These are phyloP conservation scores for Malus hybrid DNA, from an alignment of 331 rosid genomes.

Conservation along the genomic window DNA sequence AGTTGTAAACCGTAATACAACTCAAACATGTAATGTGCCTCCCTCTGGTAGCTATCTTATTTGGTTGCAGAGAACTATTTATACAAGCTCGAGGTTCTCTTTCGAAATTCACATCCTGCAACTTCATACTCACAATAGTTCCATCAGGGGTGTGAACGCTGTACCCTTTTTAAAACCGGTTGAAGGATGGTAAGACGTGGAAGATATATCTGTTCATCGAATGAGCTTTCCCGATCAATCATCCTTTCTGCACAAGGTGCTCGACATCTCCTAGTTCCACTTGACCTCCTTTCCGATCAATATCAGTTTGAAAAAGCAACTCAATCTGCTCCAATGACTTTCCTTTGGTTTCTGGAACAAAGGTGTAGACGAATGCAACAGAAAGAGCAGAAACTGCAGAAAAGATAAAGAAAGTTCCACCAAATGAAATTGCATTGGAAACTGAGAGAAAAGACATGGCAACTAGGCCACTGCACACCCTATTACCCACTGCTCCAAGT, in stretches of 20 bases:
- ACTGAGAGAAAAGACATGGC: constrained; percentile 81
- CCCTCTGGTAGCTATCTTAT: constrained; percentile 13
- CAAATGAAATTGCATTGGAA: constrained; percentile 42
- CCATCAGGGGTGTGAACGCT: neutral
- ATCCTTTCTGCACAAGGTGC: constrained; percentile 50
- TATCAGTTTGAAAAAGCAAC: constrained; percentile 54
- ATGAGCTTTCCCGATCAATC: constrained; percentile 18
- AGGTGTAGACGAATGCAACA: constrained; percentile 43
- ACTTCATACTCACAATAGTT: neutral
- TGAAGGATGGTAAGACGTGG: neutral
- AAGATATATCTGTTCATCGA: neutral
- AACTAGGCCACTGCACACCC: constrained; percentile 63
- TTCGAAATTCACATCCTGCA: neutral
- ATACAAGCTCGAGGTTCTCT: constrained; percentile 5
- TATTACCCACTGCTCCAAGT: constrained; percentile 57
- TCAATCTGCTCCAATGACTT: constrained; percentile 83
- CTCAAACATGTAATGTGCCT: constrained; percentile 3
- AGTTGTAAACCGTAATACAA: constrained; percentile 7
- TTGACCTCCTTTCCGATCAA: constrained; percentile 28
- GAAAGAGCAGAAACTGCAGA: constrained; percentile 55
- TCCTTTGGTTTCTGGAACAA: constrained; percentile 83
- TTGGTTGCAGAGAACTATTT: constrained; percentile 10
- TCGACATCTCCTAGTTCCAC: constrained; percentile 65
- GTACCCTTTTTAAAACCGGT: constrained; percentile 14
- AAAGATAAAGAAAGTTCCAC: constrained; percentile 69